Evolutionary conservation across 2,329 filamentous ascomycete genomes (phyloP).

Genomic region (Botrytis aclada): DNA sequence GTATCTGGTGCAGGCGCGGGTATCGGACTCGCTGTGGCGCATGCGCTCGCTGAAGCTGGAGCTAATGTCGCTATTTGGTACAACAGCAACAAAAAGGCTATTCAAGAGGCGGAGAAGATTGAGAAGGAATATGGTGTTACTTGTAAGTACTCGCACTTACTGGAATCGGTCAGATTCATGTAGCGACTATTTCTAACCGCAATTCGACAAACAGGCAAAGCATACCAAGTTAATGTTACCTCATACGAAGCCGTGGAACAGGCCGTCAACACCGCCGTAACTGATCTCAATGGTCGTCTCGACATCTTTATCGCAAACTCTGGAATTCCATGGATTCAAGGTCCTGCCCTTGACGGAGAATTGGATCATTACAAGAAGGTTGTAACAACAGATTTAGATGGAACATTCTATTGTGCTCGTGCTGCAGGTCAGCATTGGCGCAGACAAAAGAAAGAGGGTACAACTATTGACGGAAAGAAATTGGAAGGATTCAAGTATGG

Average conservation of each 20-base stretch:
- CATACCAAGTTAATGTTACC: conserved; percentile 61
- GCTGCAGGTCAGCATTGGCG: conserved; percentile 68
- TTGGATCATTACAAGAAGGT: conserved; percentile 65
- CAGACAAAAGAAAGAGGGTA: conserved; percentile 65
- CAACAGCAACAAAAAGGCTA: conserved; percentile 63
- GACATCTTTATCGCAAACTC: conserved; percentile 80
- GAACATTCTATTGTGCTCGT: conserved; percentile 73
- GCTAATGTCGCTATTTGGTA: conserved; percentile 51
- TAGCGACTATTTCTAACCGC: conserved; percentile 5
- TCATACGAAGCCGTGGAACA: conserved; percentile 42
- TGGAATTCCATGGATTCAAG: conserved; percentile 70
- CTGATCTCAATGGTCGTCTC: conserved; percentile 68
- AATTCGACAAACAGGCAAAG: conserved; percentile 46
- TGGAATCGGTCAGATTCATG: too few species aligned
- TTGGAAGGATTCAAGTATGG: conserved; percentile 60
- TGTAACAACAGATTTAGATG: conserved; percentile 69
- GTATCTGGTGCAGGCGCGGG: conserved; percentile 46
- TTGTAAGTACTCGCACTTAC: conserved; percentile 46
- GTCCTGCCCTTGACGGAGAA: conserved; percentile 62
- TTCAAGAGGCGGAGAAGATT: conserved; percentile 60
- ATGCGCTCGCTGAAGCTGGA: conserved; percentile 45
- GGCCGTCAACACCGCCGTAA: conserved; percentile 50
- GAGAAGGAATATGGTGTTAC: conserved; percentile 65
- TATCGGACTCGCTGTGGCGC: conserved; percentile 46
- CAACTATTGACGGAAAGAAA: conserved; percentile 58